Conservation (phyloP, 73 alveolate species). For the Loxodes magnus region DNA sequence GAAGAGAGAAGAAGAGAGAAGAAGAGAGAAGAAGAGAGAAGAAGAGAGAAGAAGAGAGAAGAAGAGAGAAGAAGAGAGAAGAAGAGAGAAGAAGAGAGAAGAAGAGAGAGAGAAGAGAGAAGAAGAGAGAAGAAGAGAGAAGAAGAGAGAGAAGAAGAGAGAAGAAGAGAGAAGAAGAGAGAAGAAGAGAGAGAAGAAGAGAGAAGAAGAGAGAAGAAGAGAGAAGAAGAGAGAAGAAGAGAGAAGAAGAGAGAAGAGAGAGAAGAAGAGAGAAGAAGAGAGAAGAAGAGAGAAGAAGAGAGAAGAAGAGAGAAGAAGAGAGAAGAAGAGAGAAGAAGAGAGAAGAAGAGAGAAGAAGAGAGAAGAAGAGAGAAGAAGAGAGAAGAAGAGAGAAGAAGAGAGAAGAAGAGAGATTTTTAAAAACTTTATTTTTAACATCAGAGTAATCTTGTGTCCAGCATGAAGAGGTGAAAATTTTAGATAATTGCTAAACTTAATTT, state of each 20-base stretch:
- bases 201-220: not conserved
- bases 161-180: not conserved
- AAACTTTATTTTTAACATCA: too few species aligned
- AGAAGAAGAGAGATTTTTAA: too few species aligned
- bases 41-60: not conserved
- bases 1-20: not conserved
- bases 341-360: not conserved
- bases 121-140: not conserved
- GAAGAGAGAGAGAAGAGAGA: not conserved
- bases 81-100: not conserved
- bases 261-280: not conserved
- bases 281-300: not conserved
- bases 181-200: not conserved
- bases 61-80: not conserved
- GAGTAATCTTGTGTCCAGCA: too few species aligned
- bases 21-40: not conserved
- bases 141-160: not conserved
- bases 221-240: not conserved
- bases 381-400: too few species aligned
- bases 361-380: too few species aligned
- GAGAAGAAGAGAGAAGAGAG: not conserved
- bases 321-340: not conserved
- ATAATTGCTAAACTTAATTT: too few species aligned
- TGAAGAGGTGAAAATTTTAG: too few species aligned
- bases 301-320: not conserved